Evolutionary conservation across 2,329 filamentous ascomycete genomes (phyloP), one percentile per base, ranked within the genome.

Genomic region (Colletotrichum costaricense): DNA sequence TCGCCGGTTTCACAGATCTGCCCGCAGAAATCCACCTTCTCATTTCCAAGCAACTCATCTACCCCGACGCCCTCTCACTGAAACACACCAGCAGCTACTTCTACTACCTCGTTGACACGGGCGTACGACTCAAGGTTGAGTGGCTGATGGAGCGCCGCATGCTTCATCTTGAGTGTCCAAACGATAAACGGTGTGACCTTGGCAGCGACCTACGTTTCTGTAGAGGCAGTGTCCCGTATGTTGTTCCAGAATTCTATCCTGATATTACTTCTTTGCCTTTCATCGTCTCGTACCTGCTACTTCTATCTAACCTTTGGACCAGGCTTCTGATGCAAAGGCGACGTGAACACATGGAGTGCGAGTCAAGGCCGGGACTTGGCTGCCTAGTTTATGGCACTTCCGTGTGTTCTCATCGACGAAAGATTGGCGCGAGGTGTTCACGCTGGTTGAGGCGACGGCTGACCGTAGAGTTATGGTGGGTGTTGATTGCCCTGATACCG

Each of bases 1-100:
- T 26, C n/a, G 14, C 35, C 24, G 35, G 26, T n/a, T 78, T 92
- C 42, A 84, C 86, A 79, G 80, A 82, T 19, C 83, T 94, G 2
- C 93, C 93, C 2, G 85, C 90, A 0, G 93, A 94, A 77, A 85
- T 94, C n/a, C 92, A 93, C 76, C 79, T 92, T 1, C 85, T 90
- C 63, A 91, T 94, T 68, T 84, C 89, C 38, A 79, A 85, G 12
- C 84, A 89, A 67, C 89, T 94, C 72, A 88, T 88, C 38, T 94
- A 94, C 74, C 93, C 93, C 0, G 92, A 94, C 74, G 92, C 93
- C 0, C 86, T 94, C 1, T 92, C 92, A 0, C 83, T 94, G 19
- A 94, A 94, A 78, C 92, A 94, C 79, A 89, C 89, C 24, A 91
- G 84, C 78, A 86, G 87, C 71, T 86, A 93, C 78, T 92, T 94